These are phyloP conservation scores for Cladobotryum protrusum DNA, from an alignment of 2,329 filamentous ascomycete species.

Conservation along the genomic window DNA sequence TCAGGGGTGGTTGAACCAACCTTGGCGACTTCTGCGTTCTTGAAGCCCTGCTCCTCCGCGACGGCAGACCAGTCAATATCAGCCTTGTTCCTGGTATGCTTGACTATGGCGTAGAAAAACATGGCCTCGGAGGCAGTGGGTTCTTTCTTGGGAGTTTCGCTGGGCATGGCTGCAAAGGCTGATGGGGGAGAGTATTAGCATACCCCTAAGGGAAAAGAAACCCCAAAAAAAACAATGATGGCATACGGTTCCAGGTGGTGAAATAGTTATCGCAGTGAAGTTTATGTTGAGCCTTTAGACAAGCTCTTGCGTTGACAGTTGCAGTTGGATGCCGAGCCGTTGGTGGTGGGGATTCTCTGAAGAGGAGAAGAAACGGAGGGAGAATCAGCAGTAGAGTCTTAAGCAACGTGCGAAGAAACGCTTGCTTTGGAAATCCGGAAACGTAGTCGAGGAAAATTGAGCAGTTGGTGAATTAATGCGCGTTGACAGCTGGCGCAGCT, in stretches of 20 bases:
- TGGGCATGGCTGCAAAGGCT: conserved; percentile 22
- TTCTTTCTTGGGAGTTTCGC: conserved; percentile 22
- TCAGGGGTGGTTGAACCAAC: conserved; percentile 21
- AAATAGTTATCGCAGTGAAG: no score
- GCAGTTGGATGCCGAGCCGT: background rate
- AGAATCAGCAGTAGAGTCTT: background rate
- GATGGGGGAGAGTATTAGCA: background rate
- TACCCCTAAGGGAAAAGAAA: background rate
- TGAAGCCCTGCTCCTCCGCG: conserved; percentile 36
- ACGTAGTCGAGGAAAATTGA: background rate
- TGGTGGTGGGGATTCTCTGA: background rate
- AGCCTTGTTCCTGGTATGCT: conserved; percentile 36
- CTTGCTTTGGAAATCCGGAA: background rate
- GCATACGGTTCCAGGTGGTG: background rate
- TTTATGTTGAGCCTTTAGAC: background rate
- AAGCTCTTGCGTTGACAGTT: background rate
- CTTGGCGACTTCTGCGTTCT: conserved; percentile 40
- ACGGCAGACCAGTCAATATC: conserved; percentile 44
- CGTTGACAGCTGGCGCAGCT: background rate
- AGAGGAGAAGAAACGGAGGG: background rate
- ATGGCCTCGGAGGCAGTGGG: conserved; percentile 36
- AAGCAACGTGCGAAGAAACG: background rate
- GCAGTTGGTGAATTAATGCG: background rate
- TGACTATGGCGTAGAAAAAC: conserved; percentile 40
- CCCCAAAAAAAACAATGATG: background rate